Percentiles rank a stretch among this genome's conserved stretches.
Evolutionary conservation across 2,329 filamentous ascomycete species (phyloP).

Genomic region (Lasiodiplodia theobromae): DNA sequence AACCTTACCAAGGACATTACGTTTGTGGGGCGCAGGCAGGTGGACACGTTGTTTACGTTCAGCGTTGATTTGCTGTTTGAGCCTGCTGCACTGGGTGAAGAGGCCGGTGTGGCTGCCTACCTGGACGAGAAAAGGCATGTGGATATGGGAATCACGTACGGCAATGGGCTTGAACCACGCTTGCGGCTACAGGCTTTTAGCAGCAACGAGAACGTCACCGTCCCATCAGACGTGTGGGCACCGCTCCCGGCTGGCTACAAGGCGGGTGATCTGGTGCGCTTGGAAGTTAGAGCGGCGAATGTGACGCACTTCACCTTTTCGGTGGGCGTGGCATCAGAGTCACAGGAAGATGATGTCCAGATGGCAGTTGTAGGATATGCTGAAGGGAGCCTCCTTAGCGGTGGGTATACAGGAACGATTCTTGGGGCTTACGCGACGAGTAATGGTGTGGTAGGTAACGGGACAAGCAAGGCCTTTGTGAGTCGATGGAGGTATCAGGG

Average conservation of each 20-base stretch:
- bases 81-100: conserved; percentile 50
- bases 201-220: conserved; percentile 50
- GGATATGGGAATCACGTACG: conserved; percentile 49
- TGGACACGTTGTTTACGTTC: conserved; percentile 62
- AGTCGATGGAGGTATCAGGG: conserved; percentile 56
- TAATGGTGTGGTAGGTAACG: conserved; percentile 53
- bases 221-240: conserved; percentile 46
- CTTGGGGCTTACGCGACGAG: conserved; percentile 62
- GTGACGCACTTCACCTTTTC: conserved; percentile 53
- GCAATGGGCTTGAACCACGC: too few species aligned
- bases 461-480: conserved; percentile 55
- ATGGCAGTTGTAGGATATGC: conserved; percentile 36
- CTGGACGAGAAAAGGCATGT: conserved; percentile 60
- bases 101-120: conserved; percentile 62
- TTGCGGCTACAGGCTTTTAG: conserved; percentile 44
- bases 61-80: conserved; percentile 56
- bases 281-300: conserved; percentile 55
- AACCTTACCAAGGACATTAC: conserved; percentile 54
- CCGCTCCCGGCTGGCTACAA: conserved; percentile 47
- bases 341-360: not conserved
- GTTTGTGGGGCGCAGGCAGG: conserved; percentile 63
- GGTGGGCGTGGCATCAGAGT: conserved; percentile 34
- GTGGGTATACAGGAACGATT: conserved; percentile 46
- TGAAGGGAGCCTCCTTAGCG: conserved; percentile 39
- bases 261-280: conserved; percentile 41